A percentile compares a stretch with the other conserved stretches of the same genome.
phyloP scores from a whole-genome alignment of 768 basidiomycete species.

The Podaxis sp. region DNA sequence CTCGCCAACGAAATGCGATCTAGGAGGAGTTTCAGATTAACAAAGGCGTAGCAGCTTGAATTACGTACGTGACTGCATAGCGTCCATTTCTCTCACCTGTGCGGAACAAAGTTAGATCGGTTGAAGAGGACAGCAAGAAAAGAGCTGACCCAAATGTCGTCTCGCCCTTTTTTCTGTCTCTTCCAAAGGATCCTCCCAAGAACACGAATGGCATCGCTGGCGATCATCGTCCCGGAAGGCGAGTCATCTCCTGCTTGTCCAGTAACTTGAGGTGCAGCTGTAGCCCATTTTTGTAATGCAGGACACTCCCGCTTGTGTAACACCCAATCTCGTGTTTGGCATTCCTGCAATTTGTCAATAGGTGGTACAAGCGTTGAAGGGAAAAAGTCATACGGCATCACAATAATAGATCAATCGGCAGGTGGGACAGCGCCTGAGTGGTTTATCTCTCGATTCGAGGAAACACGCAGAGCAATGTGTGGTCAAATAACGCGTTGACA shows the following conservation, averaged over 20 bases:
- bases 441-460: conserved; percentile 26
- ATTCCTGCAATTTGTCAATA: conserved; percentile 38
- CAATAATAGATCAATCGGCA: conserved; percentile 81
- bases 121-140: background rate
- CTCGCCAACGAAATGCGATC: conserved; percentile 53
- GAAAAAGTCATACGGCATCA: conserved; percentile 49
- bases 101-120: background rate
- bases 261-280: conserved; percentile 39
- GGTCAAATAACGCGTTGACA: conserved; percentile 62
- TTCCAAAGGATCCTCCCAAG: conserved; percentile 75
- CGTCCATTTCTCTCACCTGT: conserved; percentile 62
- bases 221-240: conserved; percentile 33
- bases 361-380: background rate
- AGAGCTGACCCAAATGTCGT: conserved; percentile 55
- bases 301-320: conserved; percentile 78
- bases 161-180: conserved; percentile 50
- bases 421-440: conserved; percentile 67
- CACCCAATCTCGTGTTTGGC: conserved; percentile 73
- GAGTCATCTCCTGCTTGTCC: background rate
- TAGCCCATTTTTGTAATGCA: conserved; percentile 58
- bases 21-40: conserved; percentile 22
- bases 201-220: conserved; percentile 78
- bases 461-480: conserved; percentile 72
- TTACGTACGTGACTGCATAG: conserved; percentile 74
- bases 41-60: background rate